Conservation (phyloP, 768 basidiomycete species). For the Pulveroboletus sp. region DNA sequence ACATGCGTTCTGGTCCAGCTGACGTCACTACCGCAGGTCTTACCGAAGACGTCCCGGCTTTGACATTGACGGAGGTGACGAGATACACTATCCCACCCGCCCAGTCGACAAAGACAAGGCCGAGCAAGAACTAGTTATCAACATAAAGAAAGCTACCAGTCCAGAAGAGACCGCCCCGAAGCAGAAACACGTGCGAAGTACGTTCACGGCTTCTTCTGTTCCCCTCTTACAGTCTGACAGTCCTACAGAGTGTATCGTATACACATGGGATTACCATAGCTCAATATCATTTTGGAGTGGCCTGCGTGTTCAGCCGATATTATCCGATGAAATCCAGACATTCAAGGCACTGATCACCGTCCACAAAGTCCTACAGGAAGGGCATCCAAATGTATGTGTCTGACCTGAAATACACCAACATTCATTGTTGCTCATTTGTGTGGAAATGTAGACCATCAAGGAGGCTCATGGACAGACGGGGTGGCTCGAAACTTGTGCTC, state of each 20-base stretch:
- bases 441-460: constrained; percentile 73
- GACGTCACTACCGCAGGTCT: constrained; percentile 27
- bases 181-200: constrained; percentile 99
- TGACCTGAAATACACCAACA: background rate
- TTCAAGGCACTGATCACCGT: constrained; percentile 98
- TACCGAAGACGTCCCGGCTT: constrained; percentile 40
- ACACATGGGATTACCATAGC: constrained; percentile 99
- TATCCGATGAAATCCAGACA: constrained; percentile 96
- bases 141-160: constrained; percentile 98
- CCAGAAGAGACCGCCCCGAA: constrained; percentile 96
- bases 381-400: constrained; percentile 77
- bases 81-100: constrained; percentile 89
- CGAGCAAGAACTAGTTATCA: constrained; percentile 87
- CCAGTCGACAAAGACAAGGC: constrained; percentile 99
- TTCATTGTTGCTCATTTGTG: constrained; percentile 9
- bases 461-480: constrained; percentile 96
- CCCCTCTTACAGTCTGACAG: constrained; percentile 13
- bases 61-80: constrained; percentile 69
- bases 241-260: constrained; percentile 87
- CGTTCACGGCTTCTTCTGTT: constrained; percentile 31
- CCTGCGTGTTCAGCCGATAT: constrained; percentile 91
- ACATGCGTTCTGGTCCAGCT: constrained; percentile 4
- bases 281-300: constrained; percentile 98
- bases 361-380: constrained; percentile 97
- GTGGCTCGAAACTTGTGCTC: constrained; percentile 96